Base-by-base conservation (phyloP, 1,139 yeast genomes). In the Suhomyces taliae region DNA sequence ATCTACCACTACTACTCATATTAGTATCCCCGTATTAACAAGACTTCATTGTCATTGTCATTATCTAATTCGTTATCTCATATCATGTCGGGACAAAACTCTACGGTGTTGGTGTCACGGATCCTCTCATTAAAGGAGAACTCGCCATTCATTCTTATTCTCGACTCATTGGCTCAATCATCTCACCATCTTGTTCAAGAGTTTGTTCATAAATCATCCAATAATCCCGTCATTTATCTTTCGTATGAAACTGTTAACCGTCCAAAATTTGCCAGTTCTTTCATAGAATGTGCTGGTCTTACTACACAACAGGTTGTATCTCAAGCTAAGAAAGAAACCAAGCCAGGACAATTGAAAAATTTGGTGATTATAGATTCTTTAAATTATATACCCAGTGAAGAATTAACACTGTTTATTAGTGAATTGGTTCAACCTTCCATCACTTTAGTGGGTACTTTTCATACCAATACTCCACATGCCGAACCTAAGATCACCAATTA, bases 81-180 rank as follows among this genome's bases (percentile, higher is more conserved):
- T 19, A 19, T 19, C 38, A 72, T 71, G 76, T 53, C 81, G 8
- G 65, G 72, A 4, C 84, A 83, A 50, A 82, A 77, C 48, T 79
- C 90, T 1, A 62, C 78, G 0, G 84, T 85, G 26, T 67, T 85
- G 11, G 66, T 87, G 43, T 79, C 74, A 42, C 69, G 97, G 50
- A 67, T 89, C 8, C 66, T 91, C 9, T 69, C 83, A 2, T 69
- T 88, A 41, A 85, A 84, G 53, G 97, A 91, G 57, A 69, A 69
- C 15, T 78, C 95, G 0, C 95, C 96, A 0, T 80, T 91, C 50
- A 66, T 89, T 11, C 70, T 91, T 6, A 70, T 86, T 3, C 64
- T 81, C 10, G 98, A 91, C 61, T 76, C 88, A 0, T 65, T 90
- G 14, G 72, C 79, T 0, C 97, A 91, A 62, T 79, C 93, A 0